Base-by-base conservation (phyloP, 2,329 filamentous ascomycete genomes). In the Aspergillus puulaauensis region DNA sequence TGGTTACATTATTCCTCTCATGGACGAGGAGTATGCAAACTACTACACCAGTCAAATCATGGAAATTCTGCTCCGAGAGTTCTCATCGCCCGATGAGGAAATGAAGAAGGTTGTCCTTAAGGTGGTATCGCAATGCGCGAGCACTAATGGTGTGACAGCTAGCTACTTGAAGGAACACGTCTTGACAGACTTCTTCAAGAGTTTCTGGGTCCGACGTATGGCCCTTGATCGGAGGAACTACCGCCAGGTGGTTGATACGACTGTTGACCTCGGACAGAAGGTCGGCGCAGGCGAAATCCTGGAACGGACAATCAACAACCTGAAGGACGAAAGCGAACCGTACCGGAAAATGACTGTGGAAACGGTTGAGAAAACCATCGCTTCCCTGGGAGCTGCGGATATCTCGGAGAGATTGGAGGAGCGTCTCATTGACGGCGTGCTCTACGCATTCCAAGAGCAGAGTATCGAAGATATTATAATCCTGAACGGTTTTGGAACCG, bases 31-130 rank as follows among this genome's bases (percentile, higher is more conserved):
- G 72, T 98, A 97, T 74, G 93, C 95, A 76, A 98, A 97, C 73
- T 99, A 99, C 79, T 99, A 99, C 71, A 98, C 95, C 8, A 91
- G 88, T 65, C 93, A 99, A 75, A 97, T 99, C 69, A 98, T 99
- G 93, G 95, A 98, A 75, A 98, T 98, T 68, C 80, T 99, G 14
- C 85, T 98, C 31, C 87, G 95, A 68, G 95, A 99, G 72, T 99
- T 99, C 70, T 90, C 92, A 6, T 97, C 93, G 0, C 95, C 95
- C 0, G 95, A 99, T 65, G 95, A 99, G 75, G 95, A 99, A 76
- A 99, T 99, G 95, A 99, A 98, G 79, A 99, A 99, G 80, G 95
- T 99, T 1, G 95, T 99, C 7, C 80, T 99, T 58, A 98, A 98
- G 77, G 95, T 99, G 27, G 87, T 99, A 15, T 97, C 93, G 17